Conservation (phyloP, 306 rosid genomes). For the Pueraria montana region DNA sequence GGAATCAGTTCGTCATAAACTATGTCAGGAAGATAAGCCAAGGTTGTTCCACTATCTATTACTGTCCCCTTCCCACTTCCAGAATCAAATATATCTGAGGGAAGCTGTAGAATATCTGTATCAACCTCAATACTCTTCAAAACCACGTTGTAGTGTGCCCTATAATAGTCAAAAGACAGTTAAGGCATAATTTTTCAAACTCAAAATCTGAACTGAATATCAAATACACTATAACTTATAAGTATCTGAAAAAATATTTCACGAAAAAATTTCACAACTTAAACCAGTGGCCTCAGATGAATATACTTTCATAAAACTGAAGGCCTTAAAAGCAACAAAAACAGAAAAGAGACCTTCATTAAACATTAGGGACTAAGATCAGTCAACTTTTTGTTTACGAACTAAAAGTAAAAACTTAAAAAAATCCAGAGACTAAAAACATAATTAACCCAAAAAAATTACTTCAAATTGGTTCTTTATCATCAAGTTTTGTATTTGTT, state of each 20-base stretch:
- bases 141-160: slow-evolving; percentile 91
- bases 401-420: too few species aligned
- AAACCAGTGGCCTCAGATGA: slow-evolving; percentile 18
- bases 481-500: too few species aligned
- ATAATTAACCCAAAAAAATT: too few species aligned
- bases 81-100: slow-evolving; percentile 77
- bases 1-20: slow-evolving; percentile 62
- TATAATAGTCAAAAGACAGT: slow-evolving; percentile 58
- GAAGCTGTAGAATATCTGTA: slow-evolving; percentile 71
- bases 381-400: too few species aligned
- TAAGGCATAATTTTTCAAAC: slow-evolving; percentile 51
- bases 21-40: slow-evolving; percentile 79
- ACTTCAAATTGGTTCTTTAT: too few species aligned
- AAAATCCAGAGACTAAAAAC: too few species aligned
- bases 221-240: slow-evolving; percentile 29
- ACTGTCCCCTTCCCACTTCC: slow-evolving; percentile 74
- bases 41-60: slow-evolving; percentile 97
- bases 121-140: slow-evolving; percentile 87
- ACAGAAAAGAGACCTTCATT: neutral
- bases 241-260: slow-evolving; percentile 29
- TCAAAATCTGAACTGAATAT: slow-evolving; percentile 50
- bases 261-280: slow-evolving; percentile 27
- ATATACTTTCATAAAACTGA: slow-evolving; percentile 23
- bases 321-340: slow-evolving; percentile 1
- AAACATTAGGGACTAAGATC: too few species aligned